Evolutionary conservation across 2,329 filamentous ascomycete species (phyloP).

Genomic region (Colletotrichum costaricense): DNA sequence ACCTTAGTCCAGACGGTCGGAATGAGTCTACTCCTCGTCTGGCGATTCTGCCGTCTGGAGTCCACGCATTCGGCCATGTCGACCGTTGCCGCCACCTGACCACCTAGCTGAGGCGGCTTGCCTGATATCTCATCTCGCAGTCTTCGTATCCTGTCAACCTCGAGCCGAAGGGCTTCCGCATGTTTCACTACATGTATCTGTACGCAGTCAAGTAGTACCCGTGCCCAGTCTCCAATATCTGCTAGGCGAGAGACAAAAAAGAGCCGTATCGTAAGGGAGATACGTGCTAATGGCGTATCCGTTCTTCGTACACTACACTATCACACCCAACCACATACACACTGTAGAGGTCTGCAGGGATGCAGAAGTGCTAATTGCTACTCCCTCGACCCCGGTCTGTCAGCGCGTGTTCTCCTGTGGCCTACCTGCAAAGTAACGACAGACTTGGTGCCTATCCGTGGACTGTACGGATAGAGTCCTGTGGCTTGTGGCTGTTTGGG

Average conservation of each 20-base stretch:
- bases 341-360: slow-evolving; percentile 8
- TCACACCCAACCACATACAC: too few species aligned
- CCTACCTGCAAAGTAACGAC: neutral
- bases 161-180: neutral
- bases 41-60: slow-evolving; percentile 7
- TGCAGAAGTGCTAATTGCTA: neutral
- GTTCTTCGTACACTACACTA: neutral
- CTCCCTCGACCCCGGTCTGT: slow-evolving; percentile 9
- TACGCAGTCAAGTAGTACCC: neutral
- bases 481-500: slow-evolving; percentile 12
- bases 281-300: neutral
- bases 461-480: neutral
- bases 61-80: slow-evolving; percentile 10
- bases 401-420: slow-evolving; percentile 27
- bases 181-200: neutral
- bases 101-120: neutral
- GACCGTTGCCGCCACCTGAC: slow-evolving; percentile 14
- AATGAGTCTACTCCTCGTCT: slow-evolving; percentile 27
- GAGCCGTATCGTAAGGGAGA: neutral
- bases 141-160: neutral
- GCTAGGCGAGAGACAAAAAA: neutral
- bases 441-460: neutral
- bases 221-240: neutral
- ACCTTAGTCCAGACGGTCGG: slow-evolving; percentile 16
- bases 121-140: slow-evolving; percentile 14